These are phyloP conservation scores for Trichoderma sp. DNA, from an alignment of 2,329 filamentous ascomycete genomes.

Conservation along the genomic window DNA sequence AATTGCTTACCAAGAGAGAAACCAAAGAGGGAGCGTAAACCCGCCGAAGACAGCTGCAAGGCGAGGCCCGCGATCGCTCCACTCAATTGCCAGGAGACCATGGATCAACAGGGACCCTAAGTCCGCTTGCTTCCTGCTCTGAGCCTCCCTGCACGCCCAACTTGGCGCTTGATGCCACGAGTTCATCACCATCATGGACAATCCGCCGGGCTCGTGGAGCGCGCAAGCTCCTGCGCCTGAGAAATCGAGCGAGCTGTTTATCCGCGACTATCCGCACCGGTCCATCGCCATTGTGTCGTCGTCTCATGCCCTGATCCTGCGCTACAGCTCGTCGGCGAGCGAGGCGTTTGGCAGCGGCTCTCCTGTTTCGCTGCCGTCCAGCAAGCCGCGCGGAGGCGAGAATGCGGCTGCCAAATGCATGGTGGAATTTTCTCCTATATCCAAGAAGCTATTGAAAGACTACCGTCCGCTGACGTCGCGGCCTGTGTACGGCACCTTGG, in stretches of 20 bases:
- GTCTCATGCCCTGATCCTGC: slow-evolving; percentile 80
- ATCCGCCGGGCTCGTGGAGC: slow-evolving; percentile 46
- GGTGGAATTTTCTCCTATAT: slow-evolving; percentile 76
- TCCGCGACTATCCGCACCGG: slow-evolving; percentile 83
- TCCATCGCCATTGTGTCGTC: slow-evolving; percentile 83
- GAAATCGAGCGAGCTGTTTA: slow-evolving; percentile 73
- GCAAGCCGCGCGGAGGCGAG: slow-evolving; percentile 47
- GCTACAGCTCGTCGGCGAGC: slow-evolving; percentile 68
- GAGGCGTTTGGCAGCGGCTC: slow-evolving; percentile 62
- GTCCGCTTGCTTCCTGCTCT: not conserved
- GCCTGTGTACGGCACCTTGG: slow-evolving; percentile 81
- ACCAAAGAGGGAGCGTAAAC: not conserved
- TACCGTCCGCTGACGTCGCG: slow-evolving; percentile 75
- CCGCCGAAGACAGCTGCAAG: not conserved
- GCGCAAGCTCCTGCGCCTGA: slow-evolving; percentile 53
- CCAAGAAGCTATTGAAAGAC: slow-evolving; percentile 67
- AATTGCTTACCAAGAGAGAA: not conserved
- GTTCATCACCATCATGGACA: slow-evolving; percentile 45
- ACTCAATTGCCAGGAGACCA: slow-evolving; percentile 23
- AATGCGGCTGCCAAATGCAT: slow-evolving; percentile 67
- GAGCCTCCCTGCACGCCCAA: slow-evolving; percentile 14
- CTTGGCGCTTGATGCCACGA: slow-evolving; percentile 15
- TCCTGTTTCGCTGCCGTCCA: slow-evolving; percentile 53
- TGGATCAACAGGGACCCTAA: slow-evolving; percentile 27
- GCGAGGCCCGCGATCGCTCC: slow-evolving; percentile 5